Percentiles rank a stretch among this genome's conserved stretches.
phyloP scores from a whole-genome alignment of 306 rosid species.

The Spatholobus suberectus region DNA sequence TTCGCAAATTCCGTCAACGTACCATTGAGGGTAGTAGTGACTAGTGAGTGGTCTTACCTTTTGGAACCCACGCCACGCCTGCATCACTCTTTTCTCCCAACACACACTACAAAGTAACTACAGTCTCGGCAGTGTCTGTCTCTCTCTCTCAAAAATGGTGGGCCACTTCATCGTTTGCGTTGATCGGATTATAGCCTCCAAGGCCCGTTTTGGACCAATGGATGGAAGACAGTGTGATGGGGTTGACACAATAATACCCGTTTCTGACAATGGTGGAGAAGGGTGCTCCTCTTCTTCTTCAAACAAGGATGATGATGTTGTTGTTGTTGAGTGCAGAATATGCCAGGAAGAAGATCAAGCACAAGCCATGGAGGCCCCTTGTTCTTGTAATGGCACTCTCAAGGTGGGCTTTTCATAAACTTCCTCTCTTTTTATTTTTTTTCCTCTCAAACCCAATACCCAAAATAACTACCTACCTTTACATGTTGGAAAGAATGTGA shows the following conservation, averaged over 20 bases:
- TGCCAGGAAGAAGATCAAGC: constrained; percentile 36
- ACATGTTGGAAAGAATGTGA: background rate
- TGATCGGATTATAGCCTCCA: constrained; percentile 34
- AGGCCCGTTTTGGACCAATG: constrained; percentile 5
- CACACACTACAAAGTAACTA: background rate
- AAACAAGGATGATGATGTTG: background rate
- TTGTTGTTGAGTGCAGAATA: constrained; percentile 35
- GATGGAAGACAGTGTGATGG: background rate
- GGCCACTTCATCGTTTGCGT: constrained; percentile 30
- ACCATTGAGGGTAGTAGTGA: too few species aligned
- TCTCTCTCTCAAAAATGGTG: background rate
- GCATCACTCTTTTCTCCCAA: background rate
- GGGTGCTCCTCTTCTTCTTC: constrained; percentile 12
- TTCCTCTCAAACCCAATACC: background rate
- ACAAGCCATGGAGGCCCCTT: constrained; percentile 34
- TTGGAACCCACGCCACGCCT: constrained; percentile 29
- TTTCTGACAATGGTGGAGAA: background rate
- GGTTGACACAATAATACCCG: background rate
- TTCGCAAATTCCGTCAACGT: too few species aligned
- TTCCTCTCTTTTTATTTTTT: constrained; percentile 2
- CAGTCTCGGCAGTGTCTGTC: background rate
- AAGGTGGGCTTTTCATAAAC: constrained; percentile 15
- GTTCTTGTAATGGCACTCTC: constrained; percentile 42
- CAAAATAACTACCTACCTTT: background rate
- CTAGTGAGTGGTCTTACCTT: background rate